These are phyloP conservation scores for Leptodermis oblonga DNA, from an alignment of 257 asterid genomes.

Conservation along the genomic window DNA sequence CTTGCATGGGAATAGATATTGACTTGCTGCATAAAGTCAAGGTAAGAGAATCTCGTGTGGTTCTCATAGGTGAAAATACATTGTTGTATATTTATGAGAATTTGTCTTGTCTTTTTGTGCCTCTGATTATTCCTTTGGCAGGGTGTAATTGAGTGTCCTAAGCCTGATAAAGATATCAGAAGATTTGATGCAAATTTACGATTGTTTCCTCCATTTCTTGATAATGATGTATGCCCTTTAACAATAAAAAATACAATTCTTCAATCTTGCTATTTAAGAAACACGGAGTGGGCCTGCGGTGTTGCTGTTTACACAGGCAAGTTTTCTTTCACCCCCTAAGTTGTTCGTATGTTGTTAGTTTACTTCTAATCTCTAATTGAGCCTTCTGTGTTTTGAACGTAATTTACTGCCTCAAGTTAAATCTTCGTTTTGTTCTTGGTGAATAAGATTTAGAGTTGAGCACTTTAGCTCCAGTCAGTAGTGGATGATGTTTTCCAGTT, in stretches of 20 bases:
- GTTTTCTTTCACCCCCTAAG: conserved; percentile 8
- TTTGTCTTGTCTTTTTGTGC: conserved; percentile 7
- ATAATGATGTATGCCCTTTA: conserved; percentile 89
- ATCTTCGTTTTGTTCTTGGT: not conserved
- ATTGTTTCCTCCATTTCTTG: conserved; percentile 94
- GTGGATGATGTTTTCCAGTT: not conserved
- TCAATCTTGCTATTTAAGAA: conserved; percentile 94
- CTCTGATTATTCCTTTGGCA: conserved; percentile 32
- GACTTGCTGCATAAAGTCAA: conserved; percentile 89
- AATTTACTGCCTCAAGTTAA: not conserved
- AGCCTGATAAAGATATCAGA: conserved; percentile 90
- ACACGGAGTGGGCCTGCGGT: conserved; percentile 99
- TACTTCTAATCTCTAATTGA: not conserved
- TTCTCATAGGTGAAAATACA: not conserved
- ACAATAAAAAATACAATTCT: conserved; percentile 86
- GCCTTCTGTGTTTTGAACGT: not conserved
- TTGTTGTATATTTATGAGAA: conserved; percentile 13
- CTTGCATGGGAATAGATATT: conserved; percentile 93
- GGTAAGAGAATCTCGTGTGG: conserved; percentile 35
- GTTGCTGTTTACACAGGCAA: conserved; percentile 97
- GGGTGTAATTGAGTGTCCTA: conserved; percentile 97
- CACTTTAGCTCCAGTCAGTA: not conserved
- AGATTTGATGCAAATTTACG: conserved; percentile 97
- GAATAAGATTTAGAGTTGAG: not conserved
- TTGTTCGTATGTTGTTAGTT: conserved; percentile 1